These are phyloP conservation scores for Barnettozyma hawaiiensis DNA, from an alignment of 1,139 yeast species.

Conservation along the genomic window DNA sequence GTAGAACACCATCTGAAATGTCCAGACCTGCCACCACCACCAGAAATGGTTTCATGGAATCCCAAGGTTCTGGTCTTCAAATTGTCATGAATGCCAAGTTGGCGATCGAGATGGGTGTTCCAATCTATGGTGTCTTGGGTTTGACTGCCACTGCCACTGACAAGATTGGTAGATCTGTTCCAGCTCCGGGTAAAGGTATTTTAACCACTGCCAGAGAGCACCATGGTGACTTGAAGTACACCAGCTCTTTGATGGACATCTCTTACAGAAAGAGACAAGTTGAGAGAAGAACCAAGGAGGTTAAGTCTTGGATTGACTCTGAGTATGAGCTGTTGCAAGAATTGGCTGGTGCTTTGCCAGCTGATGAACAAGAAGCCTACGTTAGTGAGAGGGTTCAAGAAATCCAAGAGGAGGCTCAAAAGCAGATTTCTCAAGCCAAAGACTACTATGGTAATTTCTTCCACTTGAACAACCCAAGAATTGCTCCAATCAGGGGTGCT, in stretches of 20 bases:
- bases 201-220: conserved; percentile 96
- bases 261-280: conserved; percentile 94
- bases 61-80: conserved; percentile 99
- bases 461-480: conserved; percentile 85
- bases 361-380: conserved; percentile 44
- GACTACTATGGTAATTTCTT: conserved; percentile 95
- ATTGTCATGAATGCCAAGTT: conserved; percentile 91
- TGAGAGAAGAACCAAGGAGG: conserved; percentile 68
- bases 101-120: conserved; percentile 97
- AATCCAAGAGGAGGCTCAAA: conserved; percentile 75
- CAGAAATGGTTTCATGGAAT: conserved; percentile 98
- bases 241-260: conserved; percentile 78
- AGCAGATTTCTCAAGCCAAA: conserved; percentile 86
- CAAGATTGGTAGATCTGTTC: conserved; percentile 97
- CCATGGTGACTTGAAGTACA: conserved; percentile 76
- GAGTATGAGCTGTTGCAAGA: conserved; percentile 71
- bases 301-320: conserved; percentile 77
- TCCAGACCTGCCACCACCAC: conserved; percentile 96
- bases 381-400: conserved; percentile 83
- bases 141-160: conserved; percentile 96
- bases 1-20: conserved; percentile 98
- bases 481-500: conserved; percentile 96
- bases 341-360: conserved; percentile 57
- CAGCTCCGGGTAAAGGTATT: conserved; percentile 99
- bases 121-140: conserved; percentile 93